These are phyloP conservation scores for Meredithiella fracta DNA, from an alignment of 2,329 filamentous ascomycete species.

Conservation along the genomic window DNA sequence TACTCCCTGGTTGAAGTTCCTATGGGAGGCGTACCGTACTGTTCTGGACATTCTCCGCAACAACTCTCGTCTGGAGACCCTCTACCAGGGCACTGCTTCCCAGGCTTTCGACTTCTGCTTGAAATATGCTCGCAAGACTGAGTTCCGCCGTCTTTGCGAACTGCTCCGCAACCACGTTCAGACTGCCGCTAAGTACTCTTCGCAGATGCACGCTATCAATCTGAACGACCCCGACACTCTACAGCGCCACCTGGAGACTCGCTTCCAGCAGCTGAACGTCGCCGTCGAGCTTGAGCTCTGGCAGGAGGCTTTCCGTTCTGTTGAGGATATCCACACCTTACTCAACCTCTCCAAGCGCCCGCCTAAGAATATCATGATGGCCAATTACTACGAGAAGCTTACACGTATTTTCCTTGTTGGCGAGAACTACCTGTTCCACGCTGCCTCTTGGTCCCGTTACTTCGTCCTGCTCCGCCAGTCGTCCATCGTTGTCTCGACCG, in stretches of 20 bases:
- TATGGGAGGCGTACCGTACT: slow-evolving; percentile 98
- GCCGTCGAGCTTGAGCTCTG: slow-evolving; percentile 94
- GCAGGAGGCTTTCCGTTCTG: slow-evolving; percentile 98
- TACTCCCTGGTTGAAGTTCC: slow-evolving; percentile 96
- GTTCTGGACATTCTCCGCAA: slow-evolving; percentile 98
- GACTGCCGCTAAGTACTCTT: slow-evolving; percentile 96
- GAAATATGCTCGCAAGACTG: slow-evolving; percentile 96
- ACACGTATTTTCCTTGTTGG: slow-evolving; percentile 97
- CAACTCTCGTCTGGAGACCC: slow-evolving; percentile 90
- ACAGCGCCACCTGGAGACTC: slow-evolving; percentile 91
- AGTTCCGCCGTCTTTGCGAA: slow-evolving; percentile 96
- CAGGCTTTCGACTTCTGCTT: slow-evolving; percentile 98
- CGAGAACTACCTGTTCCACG: slow-evolving; percentile 99
- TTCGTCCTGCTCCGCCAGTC: slow-evolving; percentile 93
- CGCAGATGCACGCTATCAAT: slow-evolving; percentile 99
- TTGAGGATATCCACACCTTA: slow-evolving; percentile 96
- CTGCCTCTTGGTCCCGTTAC: slow-evolving; percentile 91
- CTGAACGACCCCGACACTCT: slow-evolving; percentile 93
- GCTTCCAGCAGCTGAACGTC: slow-evolving; percentile 96
- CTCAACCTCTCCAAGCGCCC: slow-evolving; percentile 95
- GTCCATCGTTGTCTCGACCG: slow-evolving; percentile 62
- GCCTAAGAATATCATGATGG: slow-evolving; percentile 99
- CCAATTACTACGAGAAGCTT: slow-evolving; percentile 99
- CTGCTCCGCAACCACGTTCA: slow-evolving; percentile 96
- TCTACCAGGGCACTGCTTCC: slow-evolving; percentile 95